A percentile compares a stretch with the other conserved stretches of the same genome.
Evolutionary conservation across 305 asterid genomes (phyloP).

Genomic region (Lippia alba): DNA sequence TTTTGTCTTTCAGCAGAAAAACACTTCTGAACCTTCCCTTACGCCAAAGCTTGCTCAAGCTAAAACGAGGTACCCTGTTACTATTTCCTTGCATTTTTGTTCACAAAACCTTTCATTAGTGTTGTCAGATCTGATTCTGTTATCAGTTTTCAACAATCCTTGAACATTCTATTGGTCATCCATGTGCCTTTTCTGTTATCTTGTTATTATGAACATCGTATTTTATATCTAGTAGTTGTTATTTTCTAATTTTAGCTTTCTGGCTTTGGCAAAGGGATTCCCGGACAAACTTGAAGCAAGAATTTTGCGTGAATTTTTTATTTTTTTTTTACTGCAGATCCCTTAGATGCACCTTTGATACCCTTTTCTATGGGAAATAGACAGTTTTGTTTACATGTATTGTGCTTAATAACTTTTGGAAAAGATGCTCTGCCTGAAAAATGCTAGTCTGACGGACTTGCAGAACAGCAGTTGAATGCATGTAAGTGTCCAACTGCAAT

Average conservation of each 20-base stretch:
- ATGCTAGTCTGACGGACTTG: not conserved
- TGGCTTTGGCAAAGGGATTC: constrained; percentile 7
- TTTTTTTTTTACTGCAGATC: not conserved
- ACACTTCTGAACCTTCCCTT: constrained; percentile 87
- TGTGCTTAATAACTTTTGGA: not conserved
- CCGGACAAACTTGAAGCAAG: constrained; percentile 10
- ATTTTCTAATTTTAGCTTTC: not conserved
- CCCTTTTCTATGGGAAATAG: not conserved
- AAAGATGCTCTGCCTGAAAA: not conserved
- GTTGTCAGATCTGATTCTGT: constrained; percentile 22
- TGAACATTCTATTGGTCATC: constrained; percentile 10
- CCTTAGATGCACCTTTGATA: constrained; percentile 3
- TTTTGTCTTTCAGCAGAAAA: constrained; percentile 95
- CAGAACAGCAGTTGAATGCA: not conserved
- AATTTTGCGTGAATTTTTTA: not conserved
- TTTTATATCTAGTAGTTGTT: not conserved
- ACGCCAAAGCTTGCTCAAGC: constrained; percentile 90
- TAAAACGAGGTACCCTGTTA: constrained; percentile 58
- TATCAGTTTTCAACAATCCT: constrained; percentile 7
- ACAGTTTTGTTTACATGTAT: not conserved
- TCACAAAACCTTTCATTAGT: not conserved
- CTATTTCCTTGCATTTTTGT: constrained; percentile 21
- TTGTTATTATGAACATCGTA: not conserved
- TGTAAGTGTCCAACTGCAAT: not conserved
- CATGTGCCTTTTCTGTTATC: not conserved